Conservation (phyloP, 1,284 basidiomycete species). For the Tausonia pullulans region DNA sequence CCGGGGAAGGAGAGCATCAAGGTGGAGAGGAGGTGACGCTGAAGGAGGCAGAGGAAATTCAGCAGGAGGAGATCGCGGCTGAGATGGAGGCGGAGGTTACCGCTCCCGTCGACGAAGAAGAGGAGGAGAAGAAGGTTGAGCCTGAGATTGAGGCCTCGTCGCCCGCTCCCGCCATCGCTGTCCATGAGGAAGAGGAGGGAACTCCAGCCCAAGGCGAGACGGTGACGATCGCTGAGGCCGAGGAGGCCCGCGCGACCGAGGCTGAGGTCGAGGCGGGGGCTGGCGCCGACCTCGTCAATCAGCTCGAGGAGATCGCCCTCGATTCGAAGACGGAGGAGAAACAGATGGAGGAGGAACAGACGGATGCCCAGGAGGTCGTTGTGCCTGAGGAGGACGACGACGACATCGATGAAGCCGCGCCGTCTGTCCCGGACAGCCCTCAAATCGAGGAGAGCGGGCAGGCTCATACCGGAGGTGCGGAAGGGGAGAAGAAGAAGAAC, state of each 20-base stretch:
- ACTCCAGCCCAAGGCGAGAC: not conserved
- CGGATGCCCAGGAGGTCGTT: not conserved
- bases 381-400: not conserved
- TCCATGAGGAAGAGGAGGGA: no score
- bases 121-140: no score
- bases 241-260: not conserved
- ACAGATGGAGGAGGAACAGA: not conserved
- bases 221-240: not conserved
- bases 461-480: not conserved
- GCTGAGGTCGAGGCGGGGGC: not conserved
- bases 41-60: no score
- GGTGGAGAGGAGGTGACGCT: no score
- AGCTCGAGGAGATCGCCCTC: not conserved
- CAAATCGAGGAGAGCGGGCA: not conserved
- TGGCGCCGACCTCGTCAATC: not conserved
- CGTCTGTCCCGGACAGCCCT: not conserved
- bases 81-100: no score
- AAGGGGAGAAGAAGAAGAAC: slow-evolving; percentile 25
- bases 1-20: no score
- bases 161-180: no score
- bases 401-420: not conserved
- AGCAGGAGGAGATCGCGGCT: no score
- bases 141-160: no score
- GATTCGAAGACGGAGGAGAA: not conserved
- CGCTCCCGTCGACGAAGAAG: no score